phyloP scores from a whole-genome alignment of 108 stramenopile genomes.

The Cylindrotheca closterium region DNA sequence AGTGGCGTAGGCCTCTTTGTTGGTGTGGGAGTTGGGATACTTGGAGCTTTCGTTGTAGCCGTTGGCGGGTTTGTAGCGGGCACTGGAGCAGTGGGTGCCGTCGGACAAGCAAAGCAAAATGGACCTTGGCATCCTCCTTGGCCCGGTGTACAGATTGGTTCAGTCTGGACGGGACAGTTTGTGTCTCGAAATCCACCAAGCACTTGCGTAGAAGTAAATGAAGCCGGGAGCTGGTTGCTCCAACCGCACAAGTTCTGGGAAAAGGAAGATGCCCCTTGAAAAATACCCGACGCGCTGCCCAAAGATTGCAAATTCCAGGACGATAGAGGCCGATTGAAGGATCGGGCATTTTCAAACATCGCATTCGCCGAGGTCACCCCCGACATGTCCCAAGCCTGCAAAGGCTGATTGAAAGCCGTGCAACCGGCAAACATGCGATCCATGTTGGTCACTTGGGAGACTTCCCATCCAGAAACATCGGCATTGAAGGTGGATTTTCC shows the following conservation, averaged over 20 bases:
- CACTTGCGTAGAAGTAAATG: no score
- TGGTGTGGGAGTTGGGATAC: no score
- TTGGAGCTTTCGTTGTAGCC: no score
- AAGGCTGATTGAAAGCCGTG: constrained; percentile 2
- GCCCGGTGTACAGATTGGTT: no score
- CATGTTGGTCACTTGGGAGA: constrained; percentile 34
- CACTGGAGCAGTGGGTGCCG: no score
- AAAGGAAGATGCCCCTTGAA: background rate
- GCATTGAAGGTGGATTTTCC: constrained; percentile 26
- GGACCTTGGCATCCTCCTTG: no score
- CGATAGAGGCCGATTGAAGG: constrained; percentile 33
- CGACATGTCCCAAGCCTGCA: constrained; percentile 2
- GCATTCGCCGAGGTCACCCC: background rate
- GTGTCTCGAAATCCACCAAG: no score
- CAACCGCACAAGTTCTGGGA: background rate
- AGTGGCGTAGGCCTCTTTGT: no score
- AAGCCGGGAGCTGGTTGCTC: background rate
- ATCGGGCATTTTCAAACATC: background rate
- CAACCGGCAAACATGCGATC: constrained; percentile 30
- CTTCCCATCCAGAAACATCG: constrained; percentile 24
- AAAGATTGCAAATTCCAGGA: constrained; percentile 34
- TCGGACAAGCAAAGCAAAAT: no score
- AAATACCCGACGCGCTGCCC: constrained; percentile 23
- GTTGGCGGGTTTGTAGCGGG: no score
- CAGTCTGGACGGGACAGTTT: no score